These are phyloP conservation scores for Kwoniella europaea DNA, from an alignment of 768 basidiomycete genomes.

Conservation along the genomic window DNA sequence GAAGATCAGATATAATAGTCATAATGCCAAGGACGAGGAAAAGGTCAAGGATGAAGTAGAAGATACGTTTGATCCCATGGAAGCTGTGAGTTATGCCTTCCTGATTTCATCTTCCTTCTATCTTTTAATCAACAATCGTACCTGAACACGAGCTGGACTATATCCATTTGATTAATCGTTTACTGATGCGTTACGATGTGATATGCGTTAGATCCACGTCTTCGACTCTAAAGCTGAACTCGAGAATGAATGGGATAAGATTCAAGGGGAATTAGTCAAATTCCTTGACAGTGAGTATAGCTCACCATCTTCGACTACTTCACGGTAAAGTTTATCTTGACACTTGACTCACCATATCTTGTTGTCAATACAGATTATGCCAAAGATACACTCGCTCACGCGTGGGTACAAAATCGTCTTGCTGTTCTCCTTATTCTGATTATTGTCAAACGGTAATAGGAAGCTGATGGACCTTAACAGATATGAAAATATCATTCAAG, in stretches of 20 bases:
- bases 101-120: background rate
- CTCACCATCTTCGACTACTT: background rate
- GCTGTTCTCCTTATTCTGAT: background rate
- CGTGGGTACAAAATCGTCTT: constrained; percentile 10
- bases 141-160: no score
- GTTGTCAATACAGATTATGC: constrained; percentile 14
- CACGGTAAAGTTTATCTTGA: background rate
- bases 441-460: no score
- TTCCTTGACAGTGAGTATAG: constrained; percentile 21
- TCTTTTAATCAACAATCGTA: background rate
- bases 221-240: constrained; percentile 20
- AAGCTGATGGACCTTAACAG: background rate
- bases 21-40: background rate
- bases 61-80: constrained; percentile 41
- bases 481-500: constrained; percentile 25
- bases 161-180: no score
- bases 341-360: background rate
- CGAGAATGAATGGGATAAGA: constrained; percentile 21
- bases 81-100: constrained; percentile 21
- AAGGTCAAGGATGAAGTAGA: constrained; percentile 22
- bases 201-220: constrained; percentile 6
- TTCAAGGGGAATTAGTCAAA: constrained; percentile 7
- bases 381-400: constrained; percentile 13
- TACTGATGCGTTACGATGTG: background rate
- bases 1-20: constrained; percentile 12